These are phyloP conservation scores for Aspergillus puulaauensis DNA, from an alignment of 2,329 filamentous ascomycete genomes.

Conservation along the genomic window DNA sequence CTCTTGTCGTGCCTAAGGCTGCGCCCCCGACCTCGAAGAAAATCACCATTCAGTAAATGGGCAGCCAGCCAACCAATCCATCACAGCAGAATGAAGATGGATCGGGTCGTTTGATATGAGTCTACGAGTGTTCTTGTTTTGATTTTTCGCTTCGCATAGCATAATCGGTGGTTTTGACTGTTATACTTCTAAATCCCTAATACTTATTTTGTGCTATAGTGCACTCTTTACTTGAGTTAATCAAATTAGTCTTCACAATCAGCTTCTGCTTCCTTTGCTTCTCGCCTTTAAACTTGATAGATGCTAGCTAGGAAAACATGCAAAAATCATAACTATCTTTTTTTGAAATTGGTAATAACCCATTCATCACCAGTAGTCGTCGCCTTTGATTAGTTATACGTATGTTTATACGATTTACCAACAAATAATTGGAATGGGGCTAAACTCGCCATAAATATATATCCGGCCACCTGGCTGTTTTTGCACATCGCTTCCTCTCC, in stretches of 20 bases:
- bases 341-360: no score
- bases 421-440: no score
- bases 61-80: background rate
- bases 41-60: constrained; percentile 56
- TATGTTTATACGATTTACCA: no score
- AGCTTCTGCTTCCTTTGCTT: background rate
- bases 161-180: no score
- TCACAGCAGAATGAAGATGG: background rate
- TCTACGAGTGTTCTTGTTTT: background rate
- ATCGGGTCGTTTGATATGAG: background rate
- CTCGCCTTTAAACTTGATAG: no score
- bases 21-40: constrained; percentile 48
- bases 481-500: no score
- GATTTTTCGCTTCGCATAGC: background rate
- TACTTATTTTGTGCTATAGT: background rate
- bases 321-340: no score
- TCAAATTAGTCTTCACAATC: background rate
- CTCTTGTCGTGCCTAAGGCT: constrained; percentile 58
- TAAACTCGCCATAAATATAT: no score
- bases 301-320: no score
- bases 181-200: background rate
- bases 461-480: no score
- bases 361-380: no score
- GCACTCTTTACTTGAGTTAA: background rate
- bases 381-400: no score